phyloP scores from a whole-genome alignment of 2,329 filamentous ascomycete genomes.

The Penicillium sp. region DNA sequence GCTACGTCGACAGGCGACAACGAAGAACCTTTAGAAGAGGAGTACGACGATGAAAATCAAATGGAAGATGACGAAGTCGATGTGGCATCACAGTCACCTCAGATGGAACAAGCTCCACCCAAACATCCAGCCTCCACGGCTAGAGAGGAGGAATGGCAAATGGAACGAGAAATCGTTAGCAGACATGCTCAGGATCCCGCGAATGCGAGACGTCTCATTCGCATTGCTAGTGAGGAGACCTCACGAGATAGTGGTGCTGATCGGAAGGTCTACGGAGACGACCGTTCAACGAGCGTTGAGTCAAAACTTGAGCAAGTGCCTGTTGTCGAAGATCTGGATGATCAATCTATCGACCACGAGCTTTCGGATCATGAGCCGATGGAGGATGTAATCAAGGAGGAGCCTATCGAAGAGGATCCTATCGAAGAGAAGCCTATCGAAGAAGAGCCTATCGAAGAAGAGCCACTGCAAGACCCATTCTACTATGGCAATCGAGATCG shows the following conservation, averaged over 20 bases:
- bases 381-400: not conserved
- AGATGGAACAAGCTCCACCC: not conserved
- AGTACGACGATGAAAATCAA: not conserved
- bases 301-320: not conserved
- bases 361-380: constrained; percentile 1
- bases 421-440: constrained; percentile 1
- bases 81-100: constrained; percentile 4
- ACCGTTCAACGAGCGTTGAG: no score
- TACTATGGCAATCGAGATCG: no score
- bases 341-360: not conserved
- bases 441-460: constrained; percentile 3
- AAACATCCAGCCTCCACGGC: not conserved
- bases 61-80: constrained; percentile 5
- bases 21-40: not conserved
- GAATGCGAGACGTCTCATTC: constrained; percentile 40
- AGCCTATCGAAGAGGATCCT: not conserved
- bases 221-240: constrained; percentile 40
- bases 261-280: constrained; percentile 3
- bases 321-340: constrained; percentile 1
- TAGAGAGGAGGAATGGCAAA: constrained; percentile 40
- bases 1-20: not conserved
- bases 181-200: constrained; percentile 39
- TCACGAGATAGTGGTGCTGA: constrained; percentile 12
- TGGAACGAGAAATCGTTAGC: constrained; percentile 42
- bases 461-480: constrained; percentile 4